A percentile compares a stretch with the other conserved stretches of the same genome.
Conservation (phyloP, 352 stramenopile genomes). For the Elongisporangium senticosum region DNA sequence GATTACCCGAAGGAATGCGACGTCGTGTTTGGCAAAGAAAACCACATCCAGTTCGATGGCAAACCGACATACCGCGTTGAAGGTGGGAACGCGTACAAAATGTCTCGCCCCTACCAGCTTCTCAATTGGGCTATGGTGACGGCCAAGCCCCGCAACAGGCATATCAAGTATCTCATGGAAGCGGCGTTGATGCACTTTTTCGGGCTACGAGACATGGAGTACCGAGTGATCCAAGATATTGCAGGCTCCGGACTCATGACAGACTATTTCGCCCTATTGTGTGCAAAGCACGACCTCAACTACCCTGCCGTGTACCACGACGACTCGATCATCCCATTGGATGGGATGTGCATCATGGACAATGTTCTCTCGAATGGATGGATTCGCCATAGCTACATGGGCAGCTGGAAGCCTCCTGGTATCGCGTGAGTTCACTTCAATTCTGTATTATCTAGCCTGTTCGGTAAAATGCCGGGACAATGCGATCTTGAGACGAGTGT, state of each 20-base stretch:
- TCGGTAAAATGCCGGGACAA: too few relatives aligned
- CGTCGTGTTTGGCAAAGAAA: conserved; percentile 13
- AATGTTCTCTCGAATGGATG: not conserved
- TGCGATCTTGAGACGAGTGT: too few relatives aligned
- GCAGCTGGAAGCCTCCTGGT: not conserved
- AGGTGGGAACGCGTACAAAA: conserved; percentile 2
- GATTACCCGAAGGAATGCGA: conserved; percentile 5
- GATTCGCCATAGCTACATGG: conserved; percentile 1
- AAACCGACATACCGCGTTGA: conserved; percentile 3
- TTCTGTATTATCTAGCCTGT: too few relatives aligned
- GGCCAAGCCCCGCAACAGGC: conserved; percentile 5
- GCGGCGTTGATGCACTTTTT: conserved; percentile 12
- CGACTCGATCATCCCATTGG: conserved; percentile 2
- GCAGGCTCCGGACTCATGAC: conserved; percentile 10
- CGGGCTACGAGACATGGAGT: conserved; percentile 14
- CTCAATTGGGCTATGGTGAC: conserved; percentile 16
- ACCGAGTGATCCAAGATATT: conserved; percentile 9
- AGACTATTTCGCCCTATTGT: conserved; percentile 15
- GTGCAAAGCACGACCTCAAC: conserved; percentile 3
- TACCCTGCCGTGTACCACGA: conserved; percentile 3
- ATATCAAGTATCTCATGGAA: conserved; percentile 10
- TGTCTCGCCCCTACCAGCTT: conserved; percentile 12
- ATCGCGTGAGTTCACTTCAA: too few relatives aligned
- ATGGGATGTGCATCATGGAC: conserved; percentile 9
- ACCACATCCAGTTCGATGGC: conserved; percentile 1